A percentile compares a stretch with the other conserved stretches of the same genome.
Evolutionary conservation across 257 asterid genomes (phyloP).

Genomic region (Fraxinus pennsylvanica): DNA sequence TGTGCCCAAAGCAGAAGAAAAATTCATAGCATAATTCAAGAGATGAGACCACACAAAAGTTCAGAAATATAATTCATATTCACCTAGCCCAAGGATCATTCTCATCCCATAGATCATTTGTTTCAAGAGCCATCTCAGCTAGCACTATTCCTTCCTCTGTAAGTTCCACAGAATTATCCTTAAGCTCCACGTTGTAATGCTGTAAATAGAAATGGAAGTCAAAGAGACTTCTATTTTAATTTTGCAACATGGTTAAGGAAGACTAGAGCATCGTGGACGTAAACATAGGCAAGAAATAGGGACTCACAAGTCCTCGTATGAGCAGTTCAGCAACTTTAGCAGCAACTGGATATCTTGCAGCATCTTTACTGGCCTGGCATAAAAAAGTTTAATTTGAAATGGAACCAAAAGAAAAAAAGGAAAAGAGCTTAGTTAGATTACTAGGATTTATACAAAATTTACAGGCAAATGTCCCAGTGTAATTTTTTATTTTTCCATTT

Average conservation of each 20-base stretch:
- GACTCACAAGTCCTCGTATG: slow-evolving; percentile 67
- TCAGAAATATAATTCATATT: slow-evolving; percentile 24
- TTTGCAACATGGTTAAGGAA: background rate
- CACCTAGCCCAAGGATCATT: slow-evolving; percentile 99
- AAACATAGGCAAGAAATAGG: slow-evolving; percentile 18
- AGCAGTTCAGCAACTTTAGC: slow-evolving; percentile 91
- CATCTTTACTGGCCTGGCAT: slow-evolving; percentile 76
- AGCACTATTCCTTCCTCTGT: slow-evolving; percentile 87
- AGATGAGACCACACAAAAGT: slow-evolving; percentile 5
- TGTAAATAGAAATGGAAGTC: slow-evolving; percentile 34
- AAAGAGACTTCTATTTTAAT: slow-evolving; percentile 3
- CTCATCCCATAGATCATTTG: slow-evolving; percentile 97
- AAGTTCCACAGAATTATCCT: slow-evolving; percentile 91
- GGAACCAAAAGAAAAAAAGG: background rate
- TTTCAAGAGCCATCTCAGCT: slow-evolving; percentile 95
- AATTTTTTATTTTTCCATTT: slow-evolving; percentile 4
- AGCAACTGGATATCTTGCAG: slow-evolving; percentile 94
- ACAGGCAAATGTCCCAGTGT: background rate
- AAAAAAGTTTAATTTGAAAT: slow-evolving; percentile 21
- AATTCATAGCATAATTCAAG: background rate
- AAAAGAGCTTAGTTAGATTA: slow-evolving; percentile 1
- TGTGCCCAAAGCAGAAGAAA: background rate
- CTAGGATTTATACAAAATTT: slow-evolving; percentile 3
- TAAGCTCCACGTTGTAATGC: slow-evolving; percentile 93
- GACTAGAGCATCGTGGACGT: background rate